Base-by-base conservation (phyloP, 768 basidiomycete species). In the Kwoniella sp. region DNA sequence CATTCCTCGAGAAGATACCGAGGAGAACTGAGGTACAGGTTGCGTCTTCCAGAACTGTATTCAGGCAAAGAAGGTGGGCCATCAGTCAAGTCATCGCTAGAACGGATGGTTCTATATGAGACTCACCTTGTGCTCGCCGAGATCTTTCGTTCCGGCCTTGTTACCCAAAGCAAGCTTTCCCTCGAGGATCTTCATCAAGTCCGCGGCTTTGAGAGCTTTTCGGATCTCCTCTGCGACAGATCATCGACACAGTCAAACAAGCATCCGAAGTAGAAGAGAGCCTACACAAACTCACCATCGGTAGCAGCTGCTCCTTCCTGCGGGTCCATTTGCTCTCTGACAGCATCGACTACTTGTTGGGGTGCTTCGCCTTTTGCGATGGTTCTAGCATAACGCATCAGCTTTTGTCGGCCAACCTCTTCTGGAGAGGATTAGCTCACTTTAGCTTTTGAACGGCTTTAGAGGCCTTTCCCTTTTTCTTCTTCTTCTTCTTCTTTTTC, bases 41-140 rank as follows among this genome's bases (percentile, higher is more conserved):
- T 99, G 96, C 6, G 95, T 98, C 33, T 83, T 86, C 96, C 96
- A 98, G 81, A 99, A 99, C 93, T 81, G 40, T 4, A 19, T 13
- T 6, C 13, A 13, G 7, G 33, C 40, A 44, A 44, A 9, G 17
- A 10, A 4, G 40, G 3, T 44, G 60, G 0, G 8, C 37, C 5
- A 24, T 36, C 30, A 25, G 17, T 68, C 52, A 68, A 62, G 36
- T 55, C 17, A 19, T n/a, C n/a, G n/a, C n/a, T n/a, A n/a, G n/a
- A n/a, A n/a, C n/a, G n/a, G n/a, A n/a, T n/a, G n/a, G n/a, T n/a
- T n/a, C n/a, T n/a, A n/a, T n/a, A n/a, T n/a, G n/a, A n/a, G n/a
- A n/a, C n/a, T n/a, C 69, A 91, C 93, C 84, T 94, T 95, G 77
- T 96, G 92, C 76, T 89, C 88, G 50, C 90, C 91, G 75, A 89